Evolutionary conservation across 2,329 filamentous ascomycete species (phyloP).

Genomic region (Colletotrichum sp.): DNA sequence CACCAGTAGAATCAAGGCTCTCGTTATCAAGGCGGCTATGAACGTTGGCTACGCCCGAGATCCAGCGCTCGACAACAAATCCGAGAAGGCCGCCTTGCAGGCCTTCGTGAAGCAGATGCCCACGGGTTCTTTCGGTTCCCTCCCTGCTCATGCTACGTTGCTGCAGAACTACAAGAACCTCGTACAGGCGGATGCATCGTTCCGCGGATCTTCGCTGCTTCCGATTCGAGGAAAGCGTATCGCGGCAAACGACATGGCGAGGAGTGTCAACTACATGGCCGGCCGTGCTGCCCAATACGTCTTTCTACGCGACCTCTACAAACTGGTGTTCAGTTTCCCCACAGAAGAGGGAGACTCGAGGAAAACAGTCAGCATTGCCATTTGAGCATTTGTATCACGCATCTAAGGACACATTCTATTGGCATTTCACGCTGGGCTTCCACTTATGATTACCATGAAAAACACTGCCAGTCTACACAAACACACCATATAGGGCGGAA

Average conservation of each 20-base stretch:
- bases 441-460: neutral
- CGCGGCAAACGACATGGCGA: constrained; percentile 77
- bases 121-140: constrained; percentile 77
- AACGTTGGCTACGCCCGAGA: constrained; percentile 80
- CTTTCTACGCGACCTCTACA: constrained; percentile 84
- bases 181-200: constrained; percentile 74
- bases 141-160: constrained; percentile 72
- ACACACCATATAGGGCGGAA: neutral
- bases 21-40: constrained; percentile 85
- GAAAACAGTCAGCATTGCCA: constrained; percentile 67
- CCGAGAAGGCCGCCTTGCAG: constrained; percentile 63
- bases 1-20: constrained; percentile 75
- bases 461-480: neutral
- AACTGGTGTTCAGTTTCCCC: constrained; percentile 83
- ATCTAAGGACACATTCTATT: neutral
- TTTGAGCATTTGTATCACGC: constrained; percentile 38
- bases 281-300: constrained; percentile 72
- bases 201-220: constrained; percentile 59
- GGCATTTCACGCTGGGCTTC: neutral
- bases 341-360: constrained; percentile 77
- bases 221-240: constrained; percentile 64
- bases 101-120: constrained; percentile 79
- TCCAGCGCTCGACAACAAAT: constrained; percentile 45
- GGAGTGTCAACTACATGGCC: constrained; percentile 79
- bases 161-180: constrained; percentile 83